Evolutionary conservation across 345 rosid genomes (phyloP), one percentile per base, ranked within the genome.

Genomic region (Eutrema japonicum): DNA sequence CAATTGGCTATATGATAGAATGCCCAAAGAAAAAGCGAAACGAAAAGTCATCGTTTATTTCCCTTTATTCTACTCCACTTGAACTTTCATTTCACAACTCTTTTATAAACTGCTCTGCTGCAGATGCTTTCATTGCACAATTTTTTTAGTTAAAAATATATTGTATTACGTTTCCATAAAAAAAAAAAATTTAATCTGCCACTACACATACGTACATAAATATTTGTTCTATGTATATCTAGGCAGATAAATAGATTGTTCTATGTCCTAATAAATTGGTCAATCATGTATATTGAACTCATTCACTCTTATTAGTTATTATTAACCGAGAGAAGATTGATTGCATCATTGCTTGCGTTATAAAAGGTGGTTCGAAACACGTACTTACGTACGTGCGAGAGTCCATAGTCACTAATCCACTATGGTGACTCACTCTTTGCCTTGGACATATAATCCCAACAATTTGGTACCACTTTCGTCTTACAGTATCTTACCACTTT

Each of bases 281-380:
- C 1, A 18, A 18, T 18, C 22, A 18, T 18, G 22, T 18, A 18
- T 18, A 18, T 18, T 18, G 22, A 18, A 0, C 22, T 18, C 22
- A 18, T 18, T 18, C 22, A 18, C 22, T 18, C 22, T 18, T 18
- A 18, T 18, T 18, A 18, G 22, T 26, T 22, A 22, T 42, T 32
- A 40, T 5, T 32, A 54, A 54, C 1, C 11, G 5, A n/a, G 33
- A 13, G 12, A 62, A 32, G 2, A 65, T 65, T 65, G 2, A 65
- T 65, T 65, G 35, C 70, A 65, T 65, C 70, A 65, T 18, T 65
- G 57, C 70, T 65, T 65, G 70, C 70, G 58, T 48, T 49, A 10
- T 46, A 48, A 48, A 18, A 48, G 11, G 13, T 49, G 2, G 6
- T 32, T 13, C 16, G 13, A 46, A 13, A 27, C 29, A 46, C 68